Conservation (phyloP, 306 rosid species). For the Macrotyloma uniflorum region DNA sequence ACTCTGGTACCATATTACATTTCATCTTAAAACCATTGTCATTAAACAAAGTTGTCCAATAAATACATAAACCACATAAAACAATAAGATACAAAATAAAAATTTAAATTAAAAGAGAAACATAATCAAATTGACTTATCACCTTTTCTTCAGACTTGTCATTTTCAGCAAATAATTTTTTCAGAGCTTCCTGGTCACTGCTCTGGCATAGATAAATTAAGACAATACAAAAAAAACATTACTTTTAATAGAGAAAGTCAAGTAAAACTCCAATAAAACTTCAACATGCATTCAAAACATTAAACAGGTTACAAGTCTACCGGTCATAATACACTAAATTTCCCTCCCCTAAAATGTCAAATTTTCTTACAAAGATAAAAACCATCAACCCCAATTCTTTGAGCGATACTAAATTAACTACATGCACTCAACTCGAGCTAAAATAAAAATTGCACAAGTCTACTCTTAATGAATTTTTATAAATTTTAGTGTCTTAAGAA, state of each 20-base stretch:
- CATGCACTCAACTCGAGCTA: background rate
- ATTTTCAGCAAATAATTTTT: conserved; percentile 47
- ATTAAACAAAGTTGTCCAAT: no score
- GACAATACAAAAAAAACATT: no score
- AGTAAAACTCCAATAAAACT: no score
- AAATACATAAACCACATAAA: background rate
- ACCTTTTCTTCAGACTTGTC: conserved; percentile 46
- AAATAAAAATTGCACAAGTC: no score
- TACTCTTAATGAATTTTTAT: background rate
- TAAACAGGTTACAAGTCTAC: background rate
- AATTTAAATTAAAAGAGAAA: background rate
- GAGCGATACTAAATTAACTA: no score
- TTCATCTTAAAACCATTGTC: no score
- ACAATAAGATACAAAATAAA: background rate
- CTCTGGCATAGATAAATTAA: no score
- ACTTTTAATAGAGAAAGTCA: no score
- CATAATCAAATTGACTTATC: conserved; percentile 8
- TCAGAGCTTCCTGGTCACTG: conserved; percentile 75
- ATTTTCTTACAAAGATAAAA: background rate
- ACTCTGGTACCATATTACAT: no score
- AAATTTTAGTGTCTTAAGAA: background rate
- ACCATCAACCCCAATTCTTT: background rate
- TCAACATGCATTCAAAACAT: background rate
- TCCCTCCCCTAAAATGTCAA: background rate
- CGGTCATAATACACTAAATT: background rate